Evolutionary conservation across 352 stramenopile genomes (phyloP), one percentile per base, ranked within the genome.

Genomic region (Phytophthora europaea): DNA sequence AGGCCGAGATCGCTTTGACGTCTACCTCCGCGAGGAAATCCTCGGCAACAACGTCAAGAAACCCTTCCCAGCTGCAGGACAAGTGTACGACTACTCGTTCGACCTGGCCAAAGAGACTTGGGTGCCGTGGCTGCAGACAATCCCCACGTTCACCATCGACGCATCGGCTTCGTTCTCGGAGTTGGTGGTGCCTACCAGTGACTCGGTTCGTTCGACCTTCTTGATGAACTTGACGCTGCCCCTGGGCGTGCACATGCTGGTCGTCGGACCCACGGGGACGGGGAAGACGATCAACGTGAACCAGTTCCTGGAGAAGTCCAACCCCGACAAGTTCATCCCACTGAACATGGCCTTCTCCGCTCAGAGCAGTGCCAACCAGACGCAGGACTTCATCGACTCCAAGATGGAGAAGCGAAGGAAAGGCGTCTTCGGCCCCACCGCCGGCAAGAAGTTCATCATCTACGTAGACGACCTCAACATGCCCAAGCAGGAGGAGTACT

Each of bases 391-490:
- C 36, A 93, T 98, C n/a, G 94, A 98, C 56, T 89, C 83, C 10
- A 98, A 98, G 78, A 94, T 97, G 77, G 95, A 98, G 61, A 98
- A 98, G 72, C 87, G 96, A 2, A 81, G 94, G 4, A 98, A 98
- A 62, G 94, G 97, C 5, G 93, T 99, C 3, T 99, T 95, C 55
- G 95, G 96, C 8, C 95, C 96, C 0, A 85, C 93, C 0, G 90
- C 92, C 3, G 95, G 96, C 7, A 98, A 98, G 77, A 89, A 89
- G 48, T 97, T 95, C 43, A 92, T 98, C 59, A 87, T 98, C 33
- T 97, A 98, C 68, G 87, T 99, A 15, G 96, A 99, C 74, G 96
- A 99, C 66, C 72, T 99, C 8, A 99, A 99, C 75, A 99, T 99
- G 96, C 96, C 96, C 1, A 97, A 98, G 68, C 89, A 94, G 38